Evolutionary conservation across 2,329 filamentous ascomycete species (phyloP).

Genomic region (Hymenoscyphus infarciens): DNA sequence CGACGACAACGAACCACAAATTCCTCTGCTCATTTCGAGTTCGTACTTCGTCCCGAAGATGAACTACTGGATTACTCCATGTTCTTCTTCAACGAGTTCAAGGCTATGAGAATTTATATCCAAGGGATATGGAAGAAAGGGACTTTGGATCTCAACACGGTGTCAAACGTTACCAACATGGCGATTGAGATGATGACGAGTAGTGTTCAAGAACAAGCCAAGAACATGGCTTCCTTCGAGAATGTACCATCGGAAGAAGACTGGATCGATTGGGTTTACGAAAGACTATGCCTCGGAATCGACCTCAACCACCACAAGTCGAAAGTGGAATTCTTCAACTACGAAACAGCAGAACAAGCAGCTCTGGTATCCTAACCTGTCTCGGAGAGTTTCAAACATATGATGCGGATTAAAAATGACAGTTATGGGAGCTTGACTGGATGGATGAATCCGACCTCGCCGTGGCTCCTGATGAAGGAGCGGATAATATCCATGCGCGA

Average conservation of each 20-base stretch:
- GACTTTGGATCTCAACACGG: not conserved
- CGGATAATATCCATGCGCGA: no score
- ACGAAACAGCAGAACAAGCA: not conserved
- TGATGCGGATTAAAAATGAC: no score
- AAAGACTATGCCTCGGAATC: not conserved
- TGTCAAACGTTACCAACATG: not conserved
- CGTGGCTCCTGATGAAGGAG: no score
- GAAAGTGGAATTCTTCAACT: not conserved
- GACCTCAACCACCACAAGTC: not conserved
- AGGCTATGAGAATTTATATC: not conserved
- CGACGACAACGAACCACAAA: not conserved
- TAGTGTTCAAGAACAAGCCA: not conserved
- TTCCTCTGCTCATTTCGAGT: not conserved
- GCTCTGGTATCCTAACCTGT: not conserved
- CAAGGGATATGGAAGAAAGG: not conserved
- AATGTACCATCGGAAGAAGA: not conserved
- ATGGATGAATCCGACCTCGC: no score
- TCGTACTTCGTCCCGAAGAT: not conserved
- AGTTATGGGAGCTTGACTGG: no score
- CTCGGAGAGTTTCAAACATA: no score
- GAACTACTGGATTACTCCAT: not conserved
- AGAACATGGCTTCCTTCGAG: not conserved
- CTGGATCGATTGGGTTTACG: not conserved
- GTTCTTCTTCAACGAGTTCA: not conserved
- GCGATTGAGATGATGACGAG: not conserved